Conservation (phyloP, 805 yeast species). For the Metschnikowia kofuensis region DNA sequence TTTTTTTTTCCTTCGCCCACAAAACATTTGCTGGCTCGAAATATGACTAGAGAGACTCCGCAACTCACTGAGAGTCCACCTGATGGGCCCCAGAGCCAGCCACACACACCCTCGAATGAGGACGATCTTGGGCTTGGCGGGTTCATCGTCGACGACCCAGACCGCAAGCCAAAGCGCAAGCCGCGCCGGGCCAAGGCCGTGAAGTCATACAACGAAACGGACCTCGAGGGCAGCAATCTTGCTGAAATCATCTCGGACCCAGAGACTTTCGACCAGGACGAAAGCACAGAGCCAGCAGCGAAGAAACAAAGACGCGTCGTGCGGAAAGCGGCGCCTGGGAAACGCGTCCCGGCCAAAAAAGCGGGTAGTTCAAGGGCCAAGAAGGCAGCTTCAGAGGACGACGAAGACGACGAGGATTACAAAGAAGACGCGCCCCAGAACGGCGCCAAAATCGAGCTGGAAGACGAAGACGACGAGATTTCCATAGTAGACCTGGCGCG, state of each 20-base stretch:
- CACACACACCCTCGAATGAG: neutral
- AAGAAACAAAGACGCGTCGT: constrained; percentile 1
- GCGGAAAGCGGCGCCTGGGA: neutral
- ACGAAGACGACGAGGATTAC: constrained; percentile 24
- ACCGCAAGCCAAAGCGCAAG: constrained; percentile 11
- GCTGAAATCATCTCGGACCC: neutral
- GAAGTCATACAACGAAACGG: constrained; percentile 23
- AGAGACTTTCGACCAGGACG: neutral
- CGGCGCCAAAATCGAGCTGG: neutral
- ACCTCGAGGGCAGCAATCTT: constrained; percentile 1
- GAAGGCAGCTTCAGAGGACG: constrained; percentile 9
- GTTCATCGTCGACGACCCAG: constrained; percentile 17
- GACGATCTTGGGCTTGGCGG: constrained; percentile 16
- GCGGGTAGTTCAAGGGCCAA: neutral
- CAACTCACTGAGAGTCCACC: neutral
- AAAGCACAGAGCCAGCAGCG: neutral
- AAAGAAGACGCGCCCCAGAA: neutral
- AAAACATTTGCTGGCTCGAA: neutral
- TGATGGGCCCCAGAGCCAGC: neutral
- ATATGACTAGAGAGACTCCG: constrained; percentile 5
- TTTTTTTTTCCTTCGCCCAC: no score
- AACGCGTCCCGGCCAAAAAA: neutral
- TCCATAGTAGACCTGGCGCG: constrained; percentile 27
- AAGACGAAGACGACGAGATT: constrained; percentile 34
- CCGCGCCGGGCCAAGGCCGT: constrained; percentile 10